Conservation (phyloP, 441 rosid species). For the Populus hybrid region DNA sequence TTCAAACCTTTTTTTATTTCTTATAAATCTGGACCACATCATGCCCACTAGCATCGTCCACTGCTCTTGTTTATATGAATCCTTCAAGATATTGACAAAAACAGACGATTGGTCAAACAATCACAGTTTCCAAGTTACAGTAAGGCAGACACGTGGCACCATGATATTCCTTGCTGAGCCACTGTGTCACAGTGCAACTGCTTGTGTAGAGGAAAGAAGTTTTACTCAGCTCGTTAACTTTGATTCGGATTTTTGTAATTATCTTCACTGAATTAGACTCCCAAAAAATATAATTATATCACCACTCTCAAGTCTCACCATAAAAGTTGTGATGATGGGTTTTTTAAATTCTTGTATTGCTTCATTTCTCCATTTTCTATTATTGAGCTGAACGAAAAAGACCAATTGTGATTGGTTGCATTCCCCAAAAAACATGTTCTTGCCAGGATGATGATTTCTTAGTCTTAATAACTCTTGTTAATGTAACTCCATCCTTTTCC, state of each 20-base stretch:
- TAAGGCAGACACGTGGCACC: slow-evolving; percentile 12
- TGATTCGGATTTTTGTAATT: neutral
- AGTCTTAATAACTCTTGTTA: neutral
- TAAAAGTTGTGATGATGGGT: neutral
- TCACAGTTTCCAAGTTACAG: slow-evolving; percentile 3
- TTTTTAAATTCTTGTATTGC: slow-evolving; percentile 1
- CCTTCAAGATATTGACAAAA: slow-evolving; percentile 19
- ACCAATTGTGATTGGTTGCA: neutral
- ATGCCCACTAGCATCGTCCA: slow-evolving; percentile 16
- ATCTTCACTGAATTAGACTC: slow-evolving; percentile 13
- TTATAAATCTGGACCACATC: slow-evolving; percentile 29
- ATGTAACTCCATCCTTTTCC: neutral
- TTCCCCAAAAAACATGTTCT: neutral
- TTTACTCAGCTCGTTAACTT: neutral
- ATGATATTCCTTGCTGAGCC: neutral
- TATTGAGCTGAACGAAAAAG: neutral
- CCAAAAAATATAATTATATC: slow-evolving; percentile 1
- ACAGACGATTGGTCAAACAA: slow-evolving; percentile 13
- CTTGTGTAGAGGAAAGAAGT: neutral
- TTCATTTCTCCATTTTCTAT: neutral
- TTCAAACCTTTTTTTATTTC: slow-evolving; percentile 6
- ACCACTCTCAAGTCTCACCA: neutral
- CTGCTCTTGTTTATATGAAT: neutral
- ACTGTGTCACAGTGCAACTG: neutral
- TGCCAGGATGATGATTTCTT: neutral